Evolutionary conservation across 345 rosid species (phyloP), one percentile per base, ranked within the genome.

Genomic region (Kernera saxatilis): DNA sequence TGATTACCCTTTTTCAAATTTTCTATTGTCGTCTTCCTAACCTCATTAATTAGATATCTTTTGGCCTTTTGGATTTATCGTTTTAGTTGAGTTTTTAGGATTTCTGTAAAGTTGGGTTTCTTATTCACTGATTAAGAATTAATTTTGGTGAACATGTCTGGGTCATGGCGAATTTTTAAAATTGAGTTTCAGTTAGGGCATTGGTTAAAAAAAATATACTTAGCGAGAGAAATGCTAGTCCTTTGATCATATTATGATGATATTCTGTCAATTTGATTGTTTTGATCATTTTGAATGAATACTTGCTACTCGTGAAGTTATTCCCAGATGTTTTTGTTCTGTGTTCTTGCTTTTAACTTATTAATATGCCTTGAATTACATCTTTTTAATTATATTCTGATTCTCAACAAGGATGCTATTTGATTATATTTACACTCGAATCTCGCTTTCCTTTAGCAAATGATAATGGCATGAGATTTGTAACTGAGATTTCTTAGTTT

Each of bases 401-500:
- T 29, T 44, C 29, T 41, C 2, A 19, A 17, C 15, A 11, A 43
- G 18, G 5, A 4, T 46, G 64, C 44, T 33, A 11, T 56, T 11
- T 14, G 11, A 2, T 14, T 32, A 15, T 17, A 11, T 40, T 7
- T 14, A 13, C 14, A 29, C 15, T 60, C 3, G 17, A 8, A 5
- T 51, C 21, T 67, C 18, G 41, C n/a, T 65, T 48, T 19, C 44
- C 29, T 12, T 40, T 26, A 56, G 11, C 5, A n/a, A 11, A 13
- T 67, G 37, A 23, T 5, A 70, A 11, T 60, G 33, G 55, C 3
- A 12, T 48, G 30, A 61, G 43, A 56, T 39, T 62, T 62, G 76
- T 1, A 9, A 40, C 70, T 72, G 69, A 75, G 40, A 33, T 10
- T 60, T 60, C 4, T 25, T 64, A 35, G 53, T 70, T 37, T 63